These are phyloP conservation scores for Aquanectria penicillioides DNA, from an alignment of 2,329 filamentous ascomycete genomes.

Conservation along the genomic window DNA sequence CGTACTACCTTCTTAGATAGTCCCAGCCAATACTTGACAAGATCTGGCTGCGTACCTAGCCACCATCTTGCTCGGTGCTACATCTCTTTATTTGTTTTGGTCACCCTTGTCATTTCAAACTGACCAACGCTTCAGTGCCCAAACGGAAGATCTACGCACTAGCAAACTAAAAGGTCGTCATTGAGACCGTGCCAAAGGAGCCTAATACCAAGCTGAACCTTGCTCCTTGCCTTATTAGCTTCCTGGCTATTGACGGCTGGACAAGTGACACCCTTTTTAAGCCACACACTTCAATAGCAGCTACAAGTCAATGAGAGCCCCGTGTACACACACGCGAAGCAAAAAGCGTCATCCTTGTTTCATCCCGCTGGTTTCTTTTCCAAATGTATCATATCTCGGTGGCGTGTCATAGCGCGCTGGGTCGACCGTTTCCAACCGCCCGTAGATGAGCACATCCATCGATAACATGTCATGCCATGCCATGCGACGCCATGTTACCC, in stretches of 20 bases:
- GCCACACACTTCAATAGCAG: background rate
- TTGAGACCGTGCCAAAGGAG: conserved; percentile 7
- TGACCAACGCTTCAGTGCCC: conserved; percentile 1
- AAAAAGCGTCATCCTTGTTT: conserved; percentile 34
- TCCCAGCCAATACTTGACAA: background rate
- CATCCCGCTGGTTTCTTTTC: conserved; percentile 19
- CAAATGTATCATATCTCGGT: conserved; percentile 20
- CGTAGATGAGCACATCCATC: background rate
- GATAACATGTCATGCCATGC: conserved; percentile 12
- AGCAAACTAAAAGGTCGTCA: background rate
- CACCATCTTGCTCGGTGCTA: background rate
- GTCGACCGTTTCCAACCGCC: background rate
- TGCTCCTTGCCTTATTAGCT: background rate
- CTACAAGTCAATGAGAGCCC: background rate
- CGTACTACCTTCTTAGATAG: background rate
- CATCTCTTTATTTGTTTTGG: background rate
- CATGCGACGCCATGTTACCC: conserved; percentile 4
- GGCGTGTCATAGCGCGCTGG: conserved; percentile 28
- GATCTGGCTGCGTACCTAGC: background rate
- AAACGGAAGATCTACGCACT: conserved; percentile 1
- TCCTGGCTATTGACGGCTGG: background rate
- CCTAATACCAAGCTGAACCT: background rate
- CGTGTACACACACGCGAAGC: background rate
- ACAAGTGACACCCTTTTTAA: background rate
- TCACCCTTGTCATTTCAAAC: background rate